Base-by-base conservation (phyloP, 75 land plant genomes). In the Chamaecyparis obtusa region DNA sequence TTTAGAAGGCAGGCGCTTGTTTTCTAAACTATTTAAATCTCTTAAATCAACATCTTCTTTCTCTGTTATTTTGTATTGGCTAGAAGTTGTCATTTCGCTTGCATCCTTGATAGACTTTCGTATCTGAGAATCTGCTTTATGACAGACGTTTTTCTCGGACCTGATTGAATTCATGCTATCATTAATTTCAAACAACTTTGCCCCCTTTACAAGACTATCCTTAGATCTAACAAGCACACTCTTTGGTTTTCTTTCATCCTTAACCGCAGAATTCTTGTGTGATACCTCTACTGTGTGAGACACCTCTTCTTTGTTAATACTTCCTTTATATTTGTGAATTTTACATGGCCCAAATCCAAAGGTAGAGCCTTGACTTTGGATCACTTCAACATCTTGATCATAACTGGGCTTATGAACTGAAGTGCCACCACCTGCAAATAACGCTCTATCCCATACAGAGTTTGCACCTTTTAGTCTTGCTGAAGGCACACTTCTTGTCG, bases 211-310 rank as follows among this genome's bases (percentile, higher is more conserved):
- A 79, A 51, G 77, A 85, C 24, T 32, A 76, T 87, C 88, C 83
- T 89, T 92, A 10, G 87, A 84, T 77, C 11, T 72, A 11, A 78
- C n/a, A 36, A 85, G 84, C 8, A 86, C 83, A 30, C 48, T 15
- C 67, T 86, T 94, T 41, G 74, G 87, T 54, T 83, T 88, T 55
- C 91, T 90, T 75, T 16, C 82, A 77, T 89, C 92, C 84, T 90
- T 94, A 8, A 55, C 51, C n/a, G 72, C 60, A 35, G 84, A 51
- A 56, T 89, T 88, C 55, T 89, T 91, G 43, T 88, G 87, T 17
- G 77, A 77, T 74, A 74, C 85, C 72, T 88, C 90, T 46, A 51
- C 49, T 85, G 85, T 85, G 76, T 51, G 19, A 60, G 89, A 86
- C 64, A 76, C 86, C 78, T 88, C 90, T 46, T 48, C 49, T 19